These are phyloP conservation scores for Ascodesmis nigricans DNA, from an alignment of 495 filamentous ascomycete genomes.

Conservation along the genomic window DNA sequence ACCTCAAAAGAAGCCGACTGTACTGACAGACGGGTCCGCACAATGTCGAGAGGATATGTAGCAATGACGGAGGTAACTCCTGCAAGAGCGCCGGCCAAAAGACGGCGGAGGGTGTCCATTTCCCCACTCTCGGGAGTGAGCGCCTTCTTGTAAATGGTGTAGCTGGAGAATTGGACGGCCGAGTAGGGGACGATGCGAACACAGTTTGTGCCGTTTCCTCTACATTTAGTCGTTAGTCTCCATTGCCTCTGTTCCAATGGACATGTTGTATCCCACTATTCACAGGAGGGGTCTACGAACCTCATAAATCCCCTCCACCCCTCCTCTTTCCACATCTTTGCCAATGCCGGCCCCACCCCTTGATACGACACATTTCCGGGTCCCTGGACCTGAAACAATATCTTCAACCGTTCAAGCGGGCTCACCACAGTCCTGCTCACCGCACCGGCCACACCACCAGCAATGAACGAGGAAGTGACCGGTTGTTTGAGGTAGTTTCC, in stretches of 20 bases:
- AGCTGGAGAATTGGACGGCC: slow-evolving; percentile 91
- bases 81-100: slow-evolving; percentile 45
- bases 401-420: slow-evolving; percentile 85
- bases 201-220: slow-evolving; percentile 94
- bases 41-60: slow-evolving; percentile 77
- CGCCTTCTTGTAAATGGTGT: slow-evolving; percentile 76
- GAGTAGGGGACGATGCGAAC: slow-evolving; percentile 96
- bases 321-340: slow-evolving; percentile 90
- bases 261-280: no score
- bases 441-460: slow-evolving; percentile 90
- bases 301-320: slow-evolving; percentile 87
- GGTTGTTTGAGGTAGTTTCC: slow-evolving; percentile 50
- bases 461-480: slow-evolving; percentile 74
- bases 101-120: slow-evolving; percentile 13
- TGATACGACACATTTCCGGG: slow-evolving; percentile 80
- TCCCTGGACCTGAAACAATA: slow-evolving; percentile 89
- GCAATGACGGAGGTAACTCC: slow-evolving; percentile 78
- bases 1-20: slow-evolving; percentile 81
- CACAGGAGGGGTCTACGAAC: slow-evolving; percentile 8
- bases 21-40: slow-evolving; percentile 83
- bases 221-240: slow-evolving; percentile 2
- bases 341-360: slow-evolving; percentile 67
- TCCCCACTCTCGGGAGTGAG: slow-evolving; percentile 4
- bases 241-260: no score
- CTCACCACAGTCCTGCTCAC: slow-evolving; percentile 93